Evolutionary conservation across 2,329 filamentous ascomycete species (phyloP).

Genomic region (Fusarium sp.): DNA sequence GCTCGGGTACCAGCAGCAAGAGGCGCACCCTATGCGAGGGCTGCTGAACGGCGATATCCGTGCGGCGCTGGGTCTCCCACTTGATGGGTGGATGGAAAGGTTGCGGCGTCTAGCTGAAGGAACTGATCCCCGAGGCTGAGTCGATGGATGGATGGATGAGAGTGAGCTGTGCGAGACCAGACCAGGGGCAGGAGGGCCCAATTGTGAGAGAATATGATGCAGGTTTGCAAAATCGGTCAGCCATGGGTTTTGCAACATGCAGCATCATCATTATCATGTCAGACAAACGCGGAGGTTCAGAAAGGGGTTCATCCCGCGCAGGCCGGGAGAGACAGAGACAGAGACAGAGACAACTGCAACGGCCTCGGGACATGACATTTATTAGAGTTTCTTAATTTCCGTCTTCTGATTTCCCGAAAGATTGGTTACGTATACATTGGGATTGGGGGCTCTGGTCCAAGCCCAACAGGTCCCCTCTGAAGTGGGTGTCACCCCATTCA

Average conservation of each 20-base stretch:
- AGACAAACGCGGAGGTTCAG: neutral
- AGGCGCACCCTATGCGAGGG: constrained; percentile 14
- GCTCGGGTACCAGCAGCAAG: constrained; percentile 16
- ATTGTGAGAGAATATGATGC: constrained; percentile 20
- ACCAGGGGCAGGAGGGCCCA: constrained; percentile 16
- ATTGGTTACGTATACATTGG: neutral
- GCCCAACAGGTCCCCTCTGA: neutral
- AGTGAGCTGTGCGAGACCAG: constrained; percentile 15
- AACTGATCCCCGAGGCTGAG: constrained; percentile 24
- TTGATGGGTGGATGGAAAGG: constrained; percentile 29
- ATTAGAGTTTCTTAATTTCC: neutral
- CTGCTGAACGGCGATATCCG: constrained; percentile 21
- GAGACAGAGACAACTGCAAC: neutral
- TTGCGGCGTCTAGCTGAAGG: constrained; percentile 28
- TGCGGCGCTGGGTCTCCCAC: constrained; percentile 27
- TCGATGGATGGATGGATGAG: constrained; percentile 32
- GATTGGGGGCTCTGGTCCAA: constrained; percentile 11
- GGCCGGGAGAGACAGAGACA: neutral
- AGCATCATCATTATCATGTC: constrained; percentile 12
- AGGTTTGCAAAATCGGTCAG: constrained; percentile 23
- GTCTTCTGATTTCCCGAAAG: neutral
- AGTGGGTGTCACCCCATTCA: constrained; percentile 36
- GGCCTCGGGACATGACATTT: neutral
- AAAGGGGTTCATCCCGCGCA: constrained; percentile 9
- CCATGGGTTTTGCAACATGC: constrained; percentile 13